Percentiles rank a stretch among this genome's conserved stretches.
These are phyloP conservation scores for Escovopsis sp. DNA, from an alignment of 2,329 filamentous ascomycete species.

Conservation along the genomic window DNA sequence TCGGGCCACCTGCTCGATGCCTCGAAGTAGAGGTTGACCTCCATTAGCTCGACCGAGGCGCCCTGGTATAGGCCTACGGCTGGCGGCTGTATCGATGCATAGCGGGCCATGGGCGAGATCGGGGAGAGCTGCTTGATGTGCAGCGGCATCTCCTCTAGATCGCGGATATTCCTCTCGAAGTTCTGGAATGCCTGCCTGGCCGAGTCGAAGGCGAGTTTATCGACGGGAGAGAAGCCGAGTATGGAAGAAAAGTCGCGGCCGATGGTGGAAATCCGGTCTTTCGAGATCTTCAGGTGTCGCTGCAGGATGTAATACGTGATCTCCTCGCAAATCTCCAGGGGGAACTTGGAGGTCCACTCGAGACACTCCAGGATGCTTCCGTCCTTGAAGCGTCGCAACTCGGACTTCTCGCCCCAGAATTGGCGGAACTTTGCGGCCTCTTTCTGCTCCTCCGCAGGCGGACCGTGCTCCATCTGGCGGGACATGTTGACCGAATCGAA, in stretches of 20 bases:
- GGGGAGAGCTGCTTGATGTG: slow-evolving; percentile 68
- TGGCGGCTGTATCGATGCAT: slow-evolving; percentile 42
- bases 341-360: slow-evolving; percentile 58
- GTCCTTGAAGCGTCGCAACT: slow-evolving; percentile 87
- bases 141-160: slow-evolving; percentile 72
- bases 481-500: slow-evolving; percentile 59
- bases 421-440: slow-evolving; percentile 68
- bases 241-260: slow-evolving; percentile 36
- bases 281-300: slow-evolving; percentile 49
- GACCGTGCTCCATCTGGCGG: slow-evolving; percentile 76
- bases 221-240: slow-evolving; percentile 30
- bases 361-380: slow-evolving; percentile 87
- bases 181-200: slow-evolving; percentile 55
- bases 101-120: slow-evolving; percentile 58
- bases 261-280: slow-evolving; percentile 36
- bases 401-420: slow-evolving; percentile 92
- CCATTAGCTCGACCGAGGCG: slow-evolving; percentile 40
- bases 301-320: slow-evolving; percentile 60
- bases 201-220: slow-evolving; percentile 48
- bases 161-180: slow-evolving; percentile 64
- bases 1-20: slow-evolving; percentile 90
- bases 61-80: slow-evolving; percentile 29
- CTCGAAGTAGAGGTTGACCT: slow-evolving; percentile 82
- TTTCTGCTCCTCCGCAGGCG: slow-evolving; percentile 70
- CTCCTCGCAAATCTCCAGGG: slow-evolving; percentile 59